Base-by-base conservation (phyloP, 495 filamentous ascomycete genomes). In the Venustampulla echinocandica region DNA sequence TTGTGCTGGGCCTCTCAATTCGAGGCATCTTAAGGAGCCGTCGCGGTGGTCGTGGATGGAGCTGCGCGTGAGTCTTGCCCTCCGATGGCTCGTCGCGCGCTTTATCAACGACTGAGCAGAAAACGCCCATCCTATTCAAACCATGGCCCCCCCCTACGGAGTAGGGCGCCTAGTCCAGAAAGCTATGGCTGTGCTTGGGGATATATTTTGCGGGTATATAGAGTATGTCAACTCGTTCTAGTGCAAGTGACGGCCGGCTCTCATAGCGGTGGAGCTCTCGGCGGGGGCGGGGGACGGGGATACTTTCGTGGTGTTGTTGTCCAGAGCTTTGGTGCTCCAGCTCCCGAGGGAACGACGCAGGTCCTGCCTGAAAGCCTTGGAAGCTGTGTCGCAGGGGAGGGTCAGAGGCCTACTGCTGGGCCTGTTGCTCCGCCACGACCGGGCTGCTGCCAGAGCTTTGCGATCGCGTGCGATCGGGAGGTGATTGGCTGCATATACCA, bases 21-120 rank as follows among this genome's bases (percentile, higher is more conserved):
- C 44, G 49, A 50, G 41, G 42, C 49, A 53, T 53, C 39, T 57
- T 57, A 33, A 33, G 54, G 20, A 53, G 36, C 17, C 54, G 54
- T 36, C 37, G 42, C n/a, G 49, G 38, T 23, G 28, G 17, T 42
- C 27, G 41, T 21, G 46, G 27, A 20, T 15, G 41, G 37, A 23
- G 33, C n/a, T 46, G 42, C 32, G 18, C 35, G 23, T 45, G 42
- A 53, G 54, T 33, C 42, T 53, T 53, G 42, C 37, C 30, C 42
- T 57, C 50, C 10, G 41, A 15, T 10, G 45, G 42, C 17, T 46
- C 46, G 42, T 50, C 50, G n/a, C 46, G 42, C 17, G 50, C 50
- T 50, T 57, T 57, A 57, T 57, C 44, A 52, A 52, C 24, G 21
- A 41, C 40, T 10, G 49, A 56, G 38, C 53, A 56, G 25, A 49